Base-by-base conservation (phyloP, 2,329 filamentous ascomycete species). In the Diaporthe sp. region DNA sequence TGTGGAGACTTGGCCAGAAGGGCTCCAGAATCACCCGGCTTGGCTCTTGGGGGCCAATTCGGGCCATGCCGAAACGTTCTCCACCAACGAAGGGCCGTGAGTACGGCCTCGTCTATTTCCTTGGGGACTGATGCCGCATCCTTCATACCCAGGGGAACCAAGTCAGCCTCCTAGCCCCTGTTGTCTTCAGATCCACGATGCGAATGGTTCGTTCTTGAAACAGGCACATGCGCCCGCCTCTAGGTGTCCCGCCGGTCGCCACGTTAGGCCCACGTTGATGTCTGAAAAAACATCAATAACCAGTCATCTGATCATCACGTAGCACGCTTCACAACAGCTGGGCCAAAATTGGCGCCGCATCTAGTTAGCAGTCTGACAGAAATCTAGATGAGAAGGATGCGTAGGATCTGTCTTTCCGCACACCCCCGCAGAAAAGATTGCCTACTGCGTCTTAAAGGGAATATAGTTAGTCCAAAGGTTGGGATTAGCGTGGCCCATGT, bases 331-430 rank as follows among this genome's bases (percentile, higher is more conserved):
- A 25, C 5, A 0, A 62, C 1, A 34, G 3, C 55, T 12, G 17
- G 28, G 12, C 28, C 15, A 6, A 1, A 12, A 2, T 1, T 15
- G 25, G 25, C 1, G 13, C 44, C 0, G 44, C 1, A 10, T 49
- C 6, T 49, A 49, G 19, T 17, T 17, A 49, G 15, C 42, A 44
- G 15, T 44, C 42, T 39, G 37, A 39, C 37, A 44, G 42, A 1
- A 44, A 44, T 6, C 15, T 44, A 44, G 42, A 44, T 44, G 0
- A 17, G 13, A 44, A 44, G 42, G 42, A 44, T 44, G 42, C 42
- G 42, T 19, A 44, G 15, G 42, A 44, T 44, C 13, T 7, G 15
- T 12, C 15, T 44, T 42, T 44, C 17, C 42, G 13, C 42, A 44
- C 7, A 44, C 42, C 17, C 17, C 15, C 42, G 17, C 42, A 19